Conservation (phyloP, 345 rosid genomes). For the Melastoma malabathricum region DNA sequence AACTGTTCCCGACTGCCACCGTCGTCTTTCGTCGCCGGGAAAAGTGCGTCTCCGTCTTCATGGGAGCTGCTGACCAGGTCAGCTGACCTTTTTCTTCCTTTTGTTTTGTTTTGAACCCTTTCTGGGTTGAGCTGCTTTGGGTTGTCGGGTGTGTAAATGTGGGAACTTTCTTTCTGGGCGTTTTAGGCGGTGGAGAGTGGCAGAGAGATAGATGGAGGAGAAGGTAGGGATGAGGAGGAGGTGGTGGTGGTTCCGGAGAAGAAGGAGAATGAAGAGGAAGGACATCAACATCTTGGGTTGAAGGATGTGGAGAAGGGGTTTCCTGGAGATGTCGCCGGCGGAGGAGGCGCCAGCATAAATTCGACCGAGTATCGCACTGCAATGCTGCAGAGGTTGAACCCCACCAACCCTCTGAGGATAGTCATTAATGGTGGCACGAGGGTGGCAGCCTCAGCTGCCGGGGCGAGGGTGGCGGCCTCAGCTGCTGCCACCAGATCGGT, state of each 20-base stretch:
- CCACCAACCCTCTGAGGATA: conserved; percentile 72
- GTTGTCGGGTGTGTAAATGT: not conserved
- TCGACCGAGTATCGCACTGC: conserved; percentile 21
- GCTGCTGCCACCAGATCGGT: conserved; percentile 22
- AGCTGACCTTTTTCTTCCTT: not conserved
- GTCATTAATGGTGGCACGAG: conserved; percentile 38
- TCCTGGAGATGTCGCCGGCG: conserved; percentile 15
- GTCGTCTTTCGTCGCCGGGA: conserved; percentile 18
- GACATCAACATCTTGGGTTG: conserved; percentile 22
- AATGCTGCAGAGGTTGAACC: conserved; percentile 60
- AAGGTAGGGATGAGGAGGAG: conserved; percentile 7
- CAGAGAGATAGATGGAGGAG: conserved; percentile 22
- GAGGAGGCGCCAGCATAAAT: conserved; percentile 1
- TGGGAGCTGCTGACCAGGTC: conserved; percentile 10
- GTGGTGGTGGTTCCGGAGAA: conserved; percentile 5
- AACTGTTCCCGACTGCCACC: conserved; percentile 19
- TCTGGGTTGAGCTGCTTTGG: not conserved
- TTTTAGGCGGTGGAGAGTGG: conserved; percentile 12
- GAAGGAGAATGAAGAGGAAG: conserved; percentile 6
- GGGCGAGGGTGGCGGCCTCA: conserved; percentile 32
- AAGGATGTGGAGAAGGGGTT: conserved; percentile 41
- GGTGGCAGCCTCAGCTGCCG: conserved; percentile 22
- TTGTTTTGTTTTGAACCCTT: not conserved
- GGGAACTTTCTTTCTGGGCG: not conserved
- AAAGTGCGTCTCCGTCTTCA: conserved; percentile 6